Evolutionary conservation across 352 stramenopile genomes (phyloP), one percentile per base, ranked within the genome.

Genomic region (Phytophthora nicotianae): DNA sequence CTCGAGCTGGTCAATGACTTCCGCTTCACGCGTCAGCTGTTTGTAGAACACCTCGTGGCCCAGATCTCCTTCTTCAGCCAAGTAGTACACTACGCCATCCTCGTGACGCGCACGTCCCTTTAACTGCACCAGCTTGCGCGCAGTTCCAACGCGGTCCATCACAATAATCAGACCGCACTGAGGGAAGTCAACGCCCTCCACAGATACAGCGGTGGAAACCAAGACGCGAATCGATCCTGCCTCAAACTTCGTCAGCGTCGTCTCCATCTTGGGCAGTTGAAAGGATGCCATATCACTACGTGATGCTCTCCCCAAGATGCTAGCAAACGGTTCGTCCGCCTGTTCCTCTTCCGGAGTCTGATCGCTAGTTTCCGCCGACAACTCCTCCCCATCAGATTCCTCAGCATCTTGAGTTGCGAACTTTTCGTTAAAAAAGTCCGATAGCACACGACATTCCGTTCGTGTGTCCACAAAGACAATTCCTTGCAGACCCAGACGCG

Each of bases 381-480:
- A 29, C 10, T 72, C 73, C 23, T 61, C 56, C 1, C 67, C 46
- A 21, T 68, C 57, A 19, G 53, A 42, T 19, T 66, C 50, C 4
- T 53, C 29, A 8, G 11, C 11, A 5, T 61, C 38, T 47, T 51
- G 54, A 1, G 29, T 13, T 10, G 53, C 64, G 37, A 91, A 79
- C 26, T 83, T 84, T 19, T 81, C 76, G 52, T 94, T 95, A 3
- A 96, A 68, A 48, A 69, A 96, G 41, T 96, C 88, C 0, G 71
- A 83, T 50, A 96, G 40, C 3, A 95, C 79, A 46, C 85, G 88
- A 35, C 83, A 91, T 60, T 94, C 87, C 20, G 78, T 76, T n/a
- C 89, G 81, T 17, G 82, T 91, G 41, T 90, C 79, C 10, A 96
- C 88, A 50, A 96, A 96, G 38, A 97, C 66, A 27, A 97, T 94